These are phyloP conservation scores for Sugiyamaella boreocaroliniensis DNA, from an alignment of 805 yeast genomes.

Conservation along the genomic window DNA sequence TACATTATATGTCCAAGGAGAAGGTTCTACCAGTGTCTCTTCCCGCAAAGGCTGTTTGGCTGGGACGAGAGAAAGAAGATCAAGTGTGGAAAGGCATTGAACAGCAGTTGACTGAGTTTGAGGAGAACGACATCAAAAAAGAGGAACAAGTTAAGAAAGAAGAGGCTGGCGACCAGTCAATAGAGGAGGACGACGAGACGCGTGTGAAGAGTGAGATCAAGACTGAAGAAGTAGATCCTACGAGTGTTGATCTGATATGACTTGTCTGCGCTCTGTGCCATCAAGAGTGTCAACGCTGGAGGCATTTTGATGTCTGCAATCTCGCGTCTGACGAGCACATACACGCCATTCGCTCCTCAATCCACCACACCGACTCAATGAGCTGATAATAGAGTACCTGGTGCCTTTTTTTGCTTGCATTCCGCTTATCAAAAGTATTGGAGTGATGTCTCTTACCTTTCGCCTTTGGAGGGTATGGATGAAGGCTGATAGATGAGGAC, in stretches of 20 bases:
- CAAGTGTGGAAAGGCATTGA: slow-evolving; percentile 32
- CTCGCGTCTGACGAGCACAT: no score
- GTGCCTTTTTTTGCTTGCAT: no score
- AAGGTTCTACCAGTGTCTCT: slow-evolving; percentile 60
- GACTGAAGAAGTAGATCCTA: background rate
- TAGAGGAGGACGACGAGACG: background rate
- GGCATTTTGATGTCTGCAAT: no score
- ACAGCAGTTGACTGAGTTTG: slow-evolving; percentile 18
- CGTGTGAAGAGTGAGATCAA: background rate
- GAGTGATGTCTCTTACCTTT: no score
- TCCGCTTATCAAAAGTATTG: no score
- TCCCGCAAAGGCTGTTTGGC: slow-evolving; percentile 62
- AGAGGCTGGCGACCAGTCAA: background rate
- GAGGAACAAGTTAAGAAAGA: background rate
- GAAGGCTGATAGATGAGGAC: no score
- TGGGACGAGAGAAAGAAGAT: slow-evolving; percentile 52
- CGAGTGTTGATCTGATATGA: background rate
- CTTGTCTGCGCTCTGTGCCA: no score
- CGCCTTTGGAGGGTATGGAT: no score
- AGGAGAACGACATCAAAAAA: background rate
- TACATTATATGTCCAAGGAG: slow-evolving; percentile 45
- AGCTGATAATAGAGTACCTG: no score
- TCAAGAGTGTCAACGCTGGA: no score
- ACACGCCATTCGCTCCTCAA: no score
- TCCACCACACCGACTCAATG: no score